Evolutionary conservation across 495 filamentous ascomycete species (phyloP).

Genomic region (Xylaria palmicola): DNA sequence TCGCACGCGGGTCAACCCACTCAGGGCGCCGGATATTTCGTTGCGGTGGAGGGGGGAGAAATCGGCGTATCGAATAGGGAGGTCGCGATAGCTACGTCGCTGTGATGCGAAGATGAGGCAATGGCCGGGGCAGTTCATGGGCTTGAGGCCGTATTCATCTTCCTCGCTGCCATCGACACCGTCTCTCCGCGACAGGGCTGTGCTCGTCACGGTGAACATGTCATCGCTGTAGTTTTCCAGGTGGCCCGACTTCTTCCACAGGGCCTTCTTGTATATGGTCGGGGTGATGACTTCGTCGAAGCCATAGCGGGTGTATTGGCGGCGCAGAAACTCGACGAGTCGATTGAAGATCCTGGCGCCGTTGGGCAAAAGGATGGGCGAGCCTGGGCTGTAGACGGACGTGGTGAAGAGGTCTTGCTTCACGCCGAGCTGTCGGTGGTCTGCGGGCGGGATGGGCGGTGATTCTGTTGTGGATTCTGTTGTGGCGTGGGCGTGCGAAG

Average conservation of each 20-base stretch:
- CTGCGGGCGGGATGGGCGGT: slow-evolving; percentile 38
- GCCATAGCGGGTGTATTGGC: slow-evolving; percentile 83
- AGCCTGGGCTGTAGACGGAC: slow-evolving; percentile 79
- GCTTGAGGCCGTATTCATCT: slow-evolving; percentile 86
- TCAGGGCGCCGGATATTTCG: slow-evolving; percentile 81
- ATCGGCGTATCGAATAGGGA: slow-evolving; percentile 89
- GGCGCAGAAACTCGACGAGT: slow-evolving; percentile 78
- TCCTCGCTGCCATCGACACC: slow-evolving; percentile 50
- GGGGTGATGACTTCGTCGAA: slow-evolving; percentile 92
- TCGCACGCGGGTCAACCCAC: slow-evolving; percentile 81
- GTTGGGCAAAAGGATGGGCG: slow-evolving; percentile 83
- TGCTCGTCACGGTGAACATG: slow-evolving; percentile 84
- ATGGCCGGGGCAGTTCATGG: slow-evolving; percentile 97
- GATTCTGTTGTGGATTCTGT: slow-evolving; percentile 14
- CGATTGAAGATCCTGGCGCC: slow-evolving; percentile 87
- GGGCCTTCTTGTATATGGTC: slow-evolving; percentile 86
- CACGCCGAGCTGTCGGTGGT: slow-evolving; percentile 72
- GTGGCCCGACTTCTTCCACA: slow-evolving; percentile 89
- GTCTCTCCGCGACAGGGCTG: slow-evolving; percentile 40
- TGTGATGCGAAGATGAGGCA: slow-evolving; percentile 80
- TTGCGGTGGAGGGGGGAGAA: slow-evolving; percentile 92
- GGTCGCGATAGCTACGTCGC: slow-evolving; percentile 71
- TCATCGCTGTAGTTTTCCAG: slow-evolving; percentile 93
- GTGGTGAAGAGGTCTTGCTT: slow-evolving; percentile 77
- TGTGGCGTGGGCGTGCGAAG: slow-evolving; percentile 23